phyloP scores from a whole-genome alignment of 345 rosid genomes.

The Citropsis articulata region DNA sequence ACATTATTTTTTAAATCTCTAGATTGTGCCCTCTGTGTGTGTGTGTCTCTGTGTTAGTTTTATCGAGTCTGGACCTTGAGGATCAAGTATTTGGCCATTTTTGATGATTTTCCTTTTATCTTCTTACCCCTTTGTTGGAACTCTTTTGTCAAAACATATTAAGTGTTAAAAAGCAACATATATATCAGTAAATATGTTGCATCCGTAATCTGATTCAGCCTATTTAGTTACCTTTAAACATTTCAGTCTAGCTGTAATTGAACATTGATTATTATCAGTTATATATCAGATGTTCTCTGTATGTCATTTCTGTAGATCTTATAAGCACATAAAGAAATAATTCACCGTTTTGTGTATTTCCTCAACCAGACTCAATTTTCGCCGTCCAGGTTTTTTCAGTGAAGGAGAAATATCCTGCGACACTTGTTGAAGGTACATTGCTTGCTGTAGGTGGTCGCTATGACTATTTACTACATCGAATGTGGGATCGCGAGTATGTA shows the following conservation, averaged over 20 bases:
- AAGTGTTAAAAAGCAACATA: neutral
- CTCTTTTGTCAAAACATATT: neutral
- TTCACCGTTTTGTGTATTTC: neutral
- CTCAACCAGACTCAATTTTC: constrained; percentile 1
- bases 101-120: neutral
- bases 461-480: constrained; percentile 74
- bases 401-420: constrained; percentile 65
- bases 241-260: too few relatives aligned
- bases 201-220: neutral
- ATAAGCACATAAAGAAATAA: constrained; percentile 1
- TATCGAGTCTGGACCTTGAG: neutral
- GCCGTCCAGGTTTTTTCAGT: constrained; percentile 57
- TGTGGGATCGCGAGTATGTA: constrained; percentile 64
- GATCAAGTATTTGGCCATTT: neutral
- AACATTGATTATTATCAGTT: too few relatives aligned
- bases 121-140: neutral
- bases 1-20: neutral
- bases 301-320: neutral
- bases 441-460: constrained; percentile 97
- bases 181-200: neutral
- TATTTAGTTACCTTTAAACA: neutral
- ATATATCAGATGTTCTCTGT: neutral
- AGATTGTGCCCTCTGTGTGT: neutral
- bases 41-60: neutral
- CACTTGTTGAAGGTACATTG: constrained; percentile 66